Conservation (phyloP, 1,139 yeast genomes). For the Candida neerlandica region DNA sequence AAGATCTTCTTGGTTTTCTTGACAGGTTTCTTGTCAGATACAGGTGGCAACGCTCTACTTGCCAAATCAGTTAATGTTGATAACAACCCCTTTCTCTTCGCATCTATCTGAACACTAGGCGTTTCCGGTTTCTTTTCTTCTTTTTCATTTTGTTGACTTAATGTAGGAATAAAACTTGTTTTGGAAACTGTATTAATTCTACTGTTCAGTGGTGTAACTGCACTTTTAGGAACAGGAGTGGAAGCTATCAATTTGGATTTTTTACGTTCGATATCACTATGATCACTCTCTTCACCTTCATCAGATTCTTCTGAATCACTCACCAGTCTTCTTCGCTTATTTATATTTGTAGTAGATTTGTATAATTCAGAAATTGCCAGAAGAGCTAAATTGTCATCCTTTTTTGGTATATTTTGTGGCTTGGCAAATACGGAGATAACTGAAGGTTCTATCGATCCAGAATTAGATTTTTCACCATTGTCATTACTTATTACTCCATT, state of each 20-base stretch:
- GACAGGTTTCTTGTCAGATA: conserved; percentile 36
- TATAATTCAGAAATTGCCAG: too few species aligned
- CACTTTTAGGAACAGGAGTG: neutral
- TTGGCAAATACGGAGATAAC: too few species aligned
- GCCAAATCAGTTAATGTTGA: conserved; percentile 61
- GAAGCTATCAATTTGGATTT: conserved; percentile 3
- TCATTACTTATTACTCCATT: too few species aligned
- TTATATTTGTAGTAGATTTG: neutral
- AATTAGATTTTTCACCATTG: too few species aligned
- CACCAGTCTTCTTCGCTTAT: neutral
- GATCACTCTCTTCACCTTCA: neutral
- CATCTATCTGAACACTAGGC: neutral
- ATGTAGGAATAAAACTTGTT: too few species aligned
- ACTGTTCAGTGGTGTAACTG: too few species aligned
- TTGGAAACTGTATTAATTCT: too few species aligned
- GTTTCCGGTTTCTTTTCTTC: too few species aligned
- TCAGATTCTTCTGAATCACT: conserved; percentile 1
- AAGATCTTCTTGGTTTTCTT: neutral
- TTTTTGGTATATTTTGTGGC: too few species aligned
- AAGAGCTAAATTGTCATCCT: too few species aligned
- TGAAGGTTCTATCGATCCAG: too few species aligned
- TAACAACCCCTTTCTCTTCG: conserved; percentile 31
- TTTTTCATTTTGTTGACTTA: too few species aligned
- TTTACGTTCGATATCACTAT: neutral
- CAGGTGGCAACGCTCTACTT: conserved; percentile 63